Evolutionary conservation across 208 protist species (phyloP).

Genomic region (Acanthamoeba sp.): DNA sequence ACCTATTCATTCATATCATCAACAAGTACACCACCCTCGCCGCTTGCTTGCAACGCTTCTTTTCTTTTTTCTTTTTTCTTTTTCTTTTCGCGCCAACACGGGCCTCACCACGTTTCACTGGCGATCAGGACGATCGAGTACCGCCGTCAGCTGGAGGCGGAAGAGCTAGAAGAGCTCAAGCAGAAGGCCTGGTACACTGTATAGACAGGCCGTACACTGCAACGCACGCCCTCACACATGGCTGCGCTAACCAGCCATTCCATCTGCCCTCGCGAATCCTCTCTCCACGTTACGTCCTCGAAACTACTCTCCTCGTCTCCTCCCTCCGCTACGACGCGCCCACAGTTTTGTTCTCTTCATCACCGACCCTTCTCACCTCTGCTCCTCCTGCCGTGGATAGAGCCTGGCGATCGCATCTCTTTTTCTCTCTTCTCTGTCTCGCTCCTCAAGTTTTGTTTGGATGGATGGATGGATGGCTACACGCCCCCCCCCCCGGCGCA

Average conservation of each 20-base stretch:
- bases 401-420: not conserved
- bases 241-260: too few species aligned
- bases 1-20: conserved; percentile 38
- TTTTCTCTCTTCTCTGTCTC: not conserved
- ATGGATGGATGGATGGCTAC: too few species aligned
- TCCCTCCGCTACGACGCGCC: not conserved
- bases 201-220: conserved; percentile 20
- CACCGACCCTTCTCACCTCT: too few species aligned
- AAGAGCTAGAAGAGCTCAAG: conserved; percentile 58
- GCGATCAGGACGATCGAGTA: conserved; percentile 11
- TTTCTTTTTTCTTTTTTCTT: not conserved
- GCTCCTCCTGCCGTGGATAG: too few species aligned
- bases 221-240: not conserved
- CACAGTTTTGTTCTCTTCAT: not conserved
- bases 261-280: not conserved
- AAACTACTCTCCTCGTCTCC: not conserved
- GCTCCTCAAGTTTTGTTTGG: not conserved
- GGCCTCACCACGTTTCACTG: not conserved
- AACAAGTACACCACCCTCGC: conserved; percentile 29
- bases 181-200: conserved; percentile 70
- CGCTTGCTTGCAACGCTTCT: not conserved
- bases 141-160: conserved; percentile 45
- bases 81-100: not conserved
- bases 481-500: too few species aligned
- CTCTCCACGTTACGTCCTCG: not conserved